Evolutionary conservation across 768 basidiomycete species (phyloP).

Genomic region (Serendipita sp.): DNA sequence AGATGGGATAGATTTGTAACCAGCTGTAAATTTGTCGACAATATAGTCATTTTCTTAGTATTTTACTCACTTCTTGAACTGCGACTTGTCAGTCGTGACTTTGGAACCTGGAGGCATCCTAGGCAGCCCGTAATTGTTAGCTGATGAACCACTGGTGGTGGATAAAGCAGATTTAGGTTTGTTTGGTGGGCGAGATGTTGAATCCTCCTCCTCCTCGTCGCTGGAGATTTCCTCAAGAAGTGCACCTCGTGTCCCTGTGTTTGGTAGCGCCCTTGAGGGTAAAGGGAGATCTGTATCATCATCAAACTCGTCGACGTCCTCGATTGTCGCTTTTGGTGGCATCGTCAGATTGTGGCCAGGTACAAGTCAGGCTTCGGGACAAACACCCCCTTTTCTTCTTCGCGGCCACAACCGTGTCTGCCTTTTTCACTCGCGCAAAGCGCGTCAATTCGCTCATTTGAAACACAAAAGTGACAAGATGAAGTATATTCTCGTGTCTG

Average conservation of each 20-base stretch:
- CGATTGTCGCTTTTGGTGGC: background rate
- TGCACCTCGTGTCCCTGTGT: slow-evolving; percentile 53
- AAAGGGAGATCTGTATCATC: slow-evolving; percentile 87
- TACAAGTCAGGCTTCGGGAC: background rate
- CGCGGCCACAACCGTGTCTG: background rate
- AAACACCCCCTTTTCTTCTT: background rate
- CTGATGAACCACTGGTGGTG: background rate
- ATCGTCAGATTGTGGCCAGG: background rate
- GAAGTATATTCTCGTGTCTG: slow-evolving; percentile 92
- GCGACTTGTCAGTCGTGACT: slow-evolving; percentile 51
- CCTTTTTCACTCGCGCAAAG: too few relatives aligned
- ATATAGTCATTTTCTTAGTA: slow-evolving; percentile 6
- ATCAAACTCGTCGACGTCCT: slow-evolving; percentile 58
- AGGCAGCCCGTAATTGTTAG: background rate
- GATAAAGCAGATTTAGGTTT: background rate
- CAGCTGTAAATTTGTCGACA: slow-evolving; percentile 36
- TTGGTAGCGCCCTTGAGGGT: slow-evolving; percentile 45
- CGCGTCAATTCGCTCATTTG: background rate
- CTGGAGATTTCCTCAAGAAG: slow-evolving; percentile 56
- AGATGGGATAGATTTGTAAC: slow-evolving; percentile 93
- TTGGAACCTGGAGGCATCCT: background rate
- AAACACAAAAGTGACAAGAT: background rate
- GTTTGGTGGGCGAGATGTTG: background rate
- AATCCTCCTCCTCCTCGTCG: slow-evolving; percentile 19
- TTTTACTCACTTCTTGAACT: slow-evolving; percentile 58